Base-by-base conservation (phyloP, 2,329 filamentous ascomycete species). In the Colletotrichum liaoningense region DNA sequence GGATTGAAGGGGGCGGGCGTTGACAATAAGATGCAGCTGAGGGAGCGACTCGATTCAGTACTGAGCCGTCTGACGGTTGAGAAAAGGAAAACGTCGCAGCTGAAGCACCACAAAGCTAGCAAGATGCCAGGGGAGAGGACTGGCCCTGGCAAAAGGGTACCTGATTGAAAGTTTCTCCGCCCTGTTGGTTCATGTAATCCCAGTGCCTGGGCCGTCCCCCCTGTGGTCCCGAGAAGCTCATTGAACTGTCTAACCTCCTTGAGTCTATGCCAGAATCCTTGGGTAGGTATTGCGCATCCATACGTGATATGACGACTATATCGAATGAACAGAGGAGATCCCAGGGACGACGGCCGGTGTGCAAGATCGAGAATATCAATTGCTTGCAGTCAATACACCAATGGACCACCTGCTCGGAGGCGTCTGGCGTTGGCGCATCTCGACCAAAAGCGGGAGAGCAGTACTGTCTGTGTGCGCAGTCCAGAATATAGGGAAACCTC, bases 111-210 rank as follows among this genome's bases (percentile, higher is more conserved):
- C 14, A 42, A 42, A 42, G 38, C 38, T 42, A 42, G 38, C 38
- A 42, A 16, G 38, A 42, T 42, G 38, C 38, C 58, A 63, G 49
- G 59, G 58, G 28, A 54, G 52, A 49, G 38, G 24, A 33, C 24
- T 8, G 59, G 59, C 38, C 38, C 38, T 42, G 14, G 38, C 38
- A 42, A 42, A 42, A 42, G 38, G 14, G 38, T 42, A 42, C 38
- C 38, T 42, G 38, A 57, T 30, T 68, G 14, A 62, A 68, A 60
- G 56, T 69, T 57, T 69, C 35, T 69, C 67, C 67, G 59, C 56
- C 65, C n/a, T 68, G 65, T 68, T 68, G 65, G 65, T 68, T 68
- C 57, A 62, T 28, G 38, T 42, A 42, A 42, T 42, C 38, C 38
- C 38, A 42, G 57, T 62, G 65, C 57, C 57, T 68, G 42, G 65